Evolutionary conservation across 1,284 basidiomycete genomes (phyloP).

Genomic region (Cerrena zonata): DNA sequence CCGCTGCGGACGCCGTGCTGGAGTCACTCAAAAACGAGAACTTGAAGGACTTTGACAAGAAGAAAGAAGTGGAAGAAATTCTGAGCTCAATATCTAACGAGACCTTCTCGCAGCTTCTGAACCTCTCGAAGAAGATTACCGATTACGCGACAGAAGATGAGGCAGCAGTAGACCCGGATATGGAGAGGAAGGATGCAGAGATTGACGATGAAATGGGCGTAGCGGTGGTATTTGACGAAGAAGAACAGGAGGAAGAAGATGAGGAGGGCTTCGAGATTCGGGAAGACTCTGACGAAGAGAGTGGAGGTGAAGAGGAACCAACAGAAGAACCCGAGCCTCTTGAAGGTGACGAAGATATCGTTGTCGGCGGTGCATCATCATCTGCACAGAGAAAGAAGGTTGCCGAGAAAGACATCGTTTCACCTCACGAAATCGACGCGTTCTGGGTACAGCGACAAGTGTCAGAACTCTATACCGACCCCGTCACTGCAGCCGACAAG

Average conservation of each 20-base stretch:
- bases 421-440: slow-evolving; percentile 88
- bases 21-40: slow-evolving; percentile 87
- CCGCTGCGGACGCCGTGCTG: slow-evolving; percentile 86
- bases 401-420: slow-evolving; percentile 74
- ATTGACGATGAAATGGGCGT: slow-evolving; percentile 93
- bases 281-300: slow-evolving; percentile 75
- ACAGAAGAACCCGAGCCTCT: slow-evolving; percentile 38
- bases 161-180: slow-evolving; percentile 64
- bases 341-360: slow-evolving; percentile 63
- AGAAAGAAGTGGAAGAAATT: slow-evolving; percentile 86
- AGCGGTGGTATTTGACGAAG: slow-evolving; percentile 93
- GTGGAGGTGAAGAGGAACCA: slow-evolving; percentile 55
- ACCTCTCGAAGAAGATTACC: slow-evolving; percentile 90
- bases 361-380: slow-evolving; percentile 63
- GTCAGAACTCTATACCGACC: slow-evolving; percentile 86
- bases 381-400: slow-evolving; percentile 42
- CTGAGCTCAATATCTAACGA: slow-evolving; percentile 71
- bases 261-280: slow-evolving; percentile 79
- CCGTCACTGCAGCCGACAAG: slow-evolving; percentile 90
- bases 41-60: slow-evolving; percentile 96
- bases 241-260: slow-evolving; percentile 86
- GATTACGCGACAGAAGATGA: slow-evolving; percentile 91
- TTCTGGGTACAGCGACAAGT: slow-evolving; percentile 98
- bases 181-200: slow-evolving; percentile 72
- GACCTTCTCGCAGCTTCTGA: slow-evolving; percentile 80